Conservation (phyloP, 2,329 filamentous ascomycete species). For the Dendryphion nanum region DNA sequence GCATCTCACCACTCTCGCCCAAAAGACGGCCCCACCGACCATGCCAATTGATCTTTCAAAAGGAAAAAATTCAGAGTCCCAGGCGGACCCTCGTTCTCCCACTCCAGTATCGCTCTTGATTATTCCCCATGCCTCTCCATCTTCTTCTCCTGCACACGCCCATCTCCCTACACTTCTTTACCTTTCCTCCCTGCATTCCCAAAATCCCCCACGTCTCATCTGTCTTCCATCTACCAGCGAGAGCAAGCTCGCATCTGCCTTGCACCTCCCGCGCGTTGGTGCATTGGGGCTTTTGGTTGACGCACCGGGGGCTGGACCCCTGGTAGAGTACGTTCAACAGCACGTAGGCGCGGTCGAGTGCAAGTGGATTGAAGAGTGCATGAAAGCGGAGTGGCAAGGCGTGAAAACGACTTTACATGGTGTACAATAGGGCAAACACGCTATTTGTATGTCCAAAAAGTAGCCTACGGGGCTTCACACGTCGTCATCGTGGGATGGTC, state of each 20-base stretch:
- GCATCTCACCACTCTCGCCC: slow-evolving; percentile 51
- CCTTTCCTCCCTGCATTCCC: slow-evolving; percentile 14
- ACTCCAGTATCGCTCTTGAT: slow-evolving; percentile 23
- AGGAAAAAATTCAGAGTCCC: background rate
- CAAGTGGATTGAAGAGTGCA: slow-evolving; percentile 56
- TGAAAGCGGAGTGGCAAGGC: slow-evolving; percentile 41
- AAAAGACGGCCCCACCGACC: slow-evolving; percentile 16
- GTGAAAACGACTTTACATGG: no score
- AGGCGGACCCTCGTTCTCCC: background rate
- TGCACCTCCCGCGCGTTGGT: slow-evolving; percentile 64
- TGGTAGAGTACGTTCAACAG: slow-evolving; percentile 57
- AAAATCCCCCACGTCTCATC: slow-evolving; percentile 55
- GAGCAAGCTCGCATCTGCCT: slow-evolving; percentile 53
- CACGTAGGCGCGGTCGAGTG: slow-evolving; percentile 54
- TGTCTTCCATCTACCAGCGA: slow-evolving; percentile 62
- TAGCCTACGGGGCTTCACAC: no score
- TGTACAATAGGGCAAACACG: no score
- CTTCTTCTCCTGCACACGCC: slow-evolving; percentile 30
- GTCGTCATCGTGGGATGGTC: no score
- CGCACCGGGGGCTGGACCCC: slow-evolving; percentile 56
- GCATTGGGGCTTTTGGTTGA: slow-evolving; percentile 59
- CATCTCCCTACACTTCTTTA: slow-evolving; percentile 34
- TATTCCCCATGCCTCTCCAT: slow-evolving; percentile 33
- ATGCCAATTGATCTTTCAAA: slow-evolving; percentile 3
- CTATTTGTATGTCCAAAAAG: no score